Base-by-base conservation (phyloP, 768 basidiomycete species). In the Ephemerocybe angulata region DNA sequence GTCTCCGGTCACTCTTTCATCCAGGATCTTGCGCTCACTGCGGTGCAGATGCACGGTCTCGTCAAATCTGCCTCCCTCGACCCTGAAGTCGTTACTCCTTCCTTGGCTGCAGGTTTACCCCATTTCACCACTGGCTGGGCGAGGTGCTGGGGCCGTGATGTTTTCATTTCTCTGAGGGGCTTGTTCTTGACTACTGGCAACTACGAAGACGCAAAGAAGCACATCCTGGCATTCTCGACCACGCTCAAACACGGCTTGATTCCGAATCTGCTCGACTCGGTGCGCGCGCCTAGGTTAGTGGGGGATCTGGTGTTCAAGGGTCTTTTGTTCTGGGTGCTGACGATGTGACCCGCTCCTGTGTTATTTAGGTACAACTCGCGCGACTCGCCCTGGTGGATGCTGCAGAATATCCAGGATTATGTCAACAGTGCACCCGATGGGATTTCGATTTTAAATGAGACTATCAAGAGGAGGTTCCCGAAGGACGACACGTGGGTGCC, bases 371-470 rank as follows among this genome's bases (percentile, higher is more conserved):
- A 93, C 70, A 98, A 98, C 70, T 98, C 93, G 4, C 87, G 97
- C 50, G 97, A 99, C 67, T 93, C 93, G 6, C 96, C 97, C 3
- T 98, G 95, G 96, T 98, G 94, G 93, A 96, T 98, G 90, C 68
- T 98, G 55, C 96, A 99, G 68, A 97, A 90, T 65, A 97, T 99
- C 52, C 97, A 98, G 64, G 94, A 98, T 68, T 98, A 98, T 67
- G 86, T 83, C 21, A 73, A 72, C 43, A 86, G 79, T 68, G 92
- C 89, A 1, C 95, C 97, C 0, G 87, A 93, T 58, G 97, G 97
- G 1, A 64, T 88, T 27, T 74, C 84, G 0, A 80, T 98, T 54
- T 81, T 98, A 28, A 77, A 84, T 1, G 93, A 96, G 63, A 72
- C 76, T 3, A 86, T 98, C 54, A 90, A 86, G 67, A 85, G 97